Evolutionary conservation across 2,329 filamentous ascomycete species (phyloP), one percentile per base, ranked within the genome.

Genomic region (Coniosporium tulheliwenetii): DNA sequence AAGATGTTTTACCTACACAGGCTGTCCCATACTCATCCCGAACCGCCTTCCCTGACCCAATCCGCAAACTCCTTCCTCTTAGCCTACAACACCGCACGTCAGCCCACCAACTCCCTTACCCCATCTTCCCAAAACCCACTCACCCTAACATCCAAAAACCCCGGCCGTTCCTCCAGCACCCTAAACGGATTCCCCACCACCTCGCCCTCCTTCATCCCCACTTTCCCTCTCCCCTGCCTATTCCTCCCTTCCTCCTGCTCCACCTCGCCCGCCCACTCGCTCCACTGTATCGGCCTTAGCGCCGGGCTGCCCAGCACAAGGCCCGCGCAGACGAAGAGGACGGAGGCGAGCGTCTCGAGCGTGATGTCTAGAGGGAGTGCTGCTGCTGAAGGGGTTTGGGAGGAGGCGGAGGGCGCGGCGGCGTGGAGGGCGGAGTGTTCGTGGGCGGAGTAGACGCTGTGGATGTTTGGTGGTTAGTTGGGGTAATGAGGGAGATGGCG

Each of bases 371-470:
- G 63, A 0, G 91, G 89, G 1, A 96, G 71, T 45, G 41, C 59
- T 43, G 47, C 57, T 47, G 43, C 59, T 3, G 69, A 58, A 19
- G 64, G 53, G 3, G 65, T 52, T 35, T 67, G 57, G 29, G 66
- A 63, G 36, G 65, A 57, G 40, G 68, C 60, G 30, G 68, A 66
- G 39, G 69, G 65, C 40, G 64, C 62, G 49, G 70, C 69, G 42
- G 79, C 73, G 50, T 79, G 75, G 39, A 93, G 73, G 15, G 78
- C 70, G 5, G 85, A 81, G 64, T 94, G 84, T 65, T 98, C 91
- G 62, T 94, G 83, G 37, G 87, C 86, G 39, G 91, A 98, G 64
- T 96, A 98, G 64, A 87, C 93, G 47, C 91, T 98, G 57, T 41
- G 41, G 43, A n/a, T n/a, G 32, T 40, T 38, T 43, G 16, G 37